phyloP scores from a whole-genome alignment of 345 rosid genomes.

The Populus davidiana region DNA sequence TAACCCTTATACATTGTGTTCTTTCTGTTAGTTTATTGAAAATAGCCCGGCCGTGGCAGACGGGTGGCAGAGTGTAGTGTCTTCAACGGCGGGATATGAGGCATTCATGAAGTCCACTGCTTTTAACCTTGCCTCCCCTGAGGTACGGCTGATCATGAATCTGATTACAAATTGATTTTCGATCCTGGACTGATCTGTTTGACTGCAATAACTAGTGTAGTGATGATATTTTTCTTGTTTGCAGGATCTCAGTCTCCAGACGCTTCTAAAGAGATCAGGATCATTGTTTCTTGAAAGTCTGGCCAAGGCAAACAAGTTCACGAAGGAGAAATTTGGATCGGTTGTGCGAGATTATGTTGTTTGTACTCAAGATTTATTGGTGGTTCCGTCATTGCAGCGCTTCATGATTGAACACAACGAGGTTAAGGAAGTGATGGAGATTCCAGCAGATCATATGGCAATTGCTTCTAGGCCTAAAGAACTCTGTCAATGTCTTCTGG shows the following conservation, averaged over 20 bases:
- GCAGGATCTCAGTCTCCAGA: too few relatives aligned
- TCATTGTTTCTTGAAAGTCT: too few relatives aligned
- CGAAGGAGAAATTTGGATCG: too few relatives aligned
- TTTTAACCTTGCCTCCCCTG: conserved; percentile 25
- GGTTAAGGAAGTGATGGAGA: conserved; percentile 25
- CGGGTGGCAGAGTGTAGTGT: conserved; percentile 16
- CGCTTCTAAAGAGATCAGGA: too few relatives aligned
- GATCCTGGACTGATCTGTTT: too few relatives aligned
- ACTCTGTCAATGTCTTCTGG: conserved; percentile 12
- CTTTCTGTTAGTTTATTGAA: background rate
- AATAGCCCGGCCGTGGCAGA: background rate
- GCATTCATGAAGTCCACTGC: conserved; percentile 17
- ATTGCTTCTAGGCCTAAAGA: conserved; percentile 17
- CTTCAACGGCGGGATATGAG: conserved; percentile 9
- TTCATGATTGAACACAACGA: conserved; percentile 35
- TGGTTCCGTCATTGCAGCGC: too few relatives aligned
- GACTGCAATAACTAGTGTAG: too few relatives aligned
- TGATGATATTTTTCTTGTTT: too few relatives aligned
- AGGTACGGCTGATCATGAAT: conserved; percentile 12
- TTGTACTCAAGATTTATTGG: too few relatives aligned
- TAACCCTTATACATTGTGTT: background rate
- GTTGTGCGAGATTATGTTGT: too few relatives aligned
- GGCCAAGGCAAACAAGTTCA: too few relatives aligned
- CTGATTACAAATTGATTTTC: too few relatives aligned
- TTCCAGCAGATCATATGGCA: conserved; percentile 27